These are phyloP conservation scores for Populus hybrid DNA, from an alignment of 441 rosid species.

Conservation along the genomic window DNA sequence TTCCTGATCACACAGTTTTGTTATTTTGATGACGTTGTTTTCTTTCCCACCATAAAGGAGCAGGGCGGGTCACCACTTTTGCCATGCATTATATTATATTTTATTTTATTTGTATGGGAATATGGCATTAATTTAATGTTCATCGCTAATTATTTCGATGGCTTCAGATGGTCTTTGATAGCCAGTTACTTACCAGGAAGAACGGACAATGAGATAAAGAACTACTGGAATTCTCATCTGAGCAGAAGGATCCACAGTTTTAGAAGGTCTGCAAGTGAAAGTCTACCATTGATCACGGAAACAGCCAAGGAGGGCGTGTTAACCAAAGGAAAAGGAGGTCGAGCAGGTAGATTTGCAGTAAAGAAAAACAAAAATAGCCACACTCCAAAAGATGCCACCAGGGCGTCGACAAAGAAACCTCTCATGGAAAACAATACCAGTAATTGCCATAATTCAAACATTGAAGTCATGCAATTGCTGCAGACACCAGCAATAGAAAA, in stretches of 20 bases:
- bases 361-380: constrained; percentile 25
- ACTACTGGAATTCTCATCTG: constrained; percentile 82
- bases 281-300: constrained; percentile 3
- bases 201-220: constrained; percentile 90
- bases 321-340: constrained; percentile 35
- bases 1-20: not conserved
- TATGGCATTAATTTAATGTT: not conserved
- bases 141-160: not conserved
- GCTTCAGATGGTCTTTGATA: constrained; percentile 72
- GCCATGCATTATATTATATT: too few relatives aligned
- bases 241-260: constrained; percentile 52
- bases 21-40: too few relatives aligned
- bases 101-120: not conserved
- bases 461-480: not conserved
- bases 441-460: not conserved
- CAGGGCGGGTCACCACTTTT: too few relatives aligned
- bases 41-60: too few relatives aligned
- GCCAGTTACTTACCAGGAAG: constrained; percentile 76
- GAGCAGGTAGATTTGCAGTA: constrained; percentile 33
- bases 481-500: constrained; percentile 14
- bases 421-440: not conserved
- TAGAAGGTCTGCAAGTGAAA: constrained; percentile 14
- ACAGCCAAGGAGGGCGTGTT: constrained; percentile 7
- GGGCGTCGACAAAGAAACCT: constrained; percentile 11
- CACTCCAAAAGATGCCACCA: not conserved